Evolutionary conservation across 2,329 filamentous ascomycete genomes (phyloP), one percentile per base, ranked within the genome.

Genomic region (Stenocarpella maydis): DNA sequence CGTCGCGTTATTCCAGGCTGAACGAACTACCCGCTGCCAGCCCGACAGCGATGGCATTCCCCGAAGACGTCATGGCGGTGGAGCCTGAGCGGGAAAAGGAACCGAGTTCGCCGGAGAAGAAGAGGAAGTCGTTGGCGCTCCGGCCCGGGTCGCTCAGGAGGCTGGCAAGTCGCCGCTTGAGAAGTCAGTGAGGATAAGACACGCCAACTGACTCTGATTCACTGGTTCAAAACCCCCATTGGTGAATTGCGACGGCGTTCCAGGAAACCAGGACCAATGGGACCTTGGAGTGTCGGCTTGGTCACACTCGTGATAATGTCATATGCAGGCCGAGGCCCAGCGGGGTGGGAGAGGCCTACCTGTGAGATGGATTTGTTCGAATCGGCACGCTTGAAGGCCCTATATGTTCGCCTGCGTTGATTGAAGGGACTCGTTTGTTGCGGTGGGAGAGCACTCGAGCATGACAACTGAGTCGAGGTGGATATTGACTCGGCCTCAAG

Each of bases 1-100:
- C n/a, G 61, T 71, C 69, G 24, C 60, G 69, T 5, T 71, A 65
- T 21, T 63, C 69, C 8, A 41, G 66, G 54, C 47, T 71, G 2
- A 71, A 71, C 10, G 61, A 71, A 43, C 24, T 71, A 9, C 69
- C 69, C 0, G 67, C n/a, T 1, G 61, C 54, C 7, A 69, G 53
- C 15, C 67, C 66, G 7, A 52, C 49, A 17, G 53, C 66, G 5
- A 17, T 66, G 8, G 26, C 52, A 15, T 55, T 66, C 21, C 21
- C 61, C 0, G 45, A 66, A 3, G 61, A 69, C n/a, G 41, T 47
- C 8, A 28, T 66, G 9, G 54, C 41, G 19, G 4, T 43, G 54
- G 31, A 45, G 31, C 4, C 31, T 19, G 17, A 31, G 1, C 41
- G 28, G 4, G 65, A 68, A 17, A 21, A 45, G 14, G 41, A 21